These are phyloP conservation scores for Gliomastix tumulicola DNA, from an alignment of 2,329 filamentous ascomycete species.

Conservation along the genomic window DNA sequence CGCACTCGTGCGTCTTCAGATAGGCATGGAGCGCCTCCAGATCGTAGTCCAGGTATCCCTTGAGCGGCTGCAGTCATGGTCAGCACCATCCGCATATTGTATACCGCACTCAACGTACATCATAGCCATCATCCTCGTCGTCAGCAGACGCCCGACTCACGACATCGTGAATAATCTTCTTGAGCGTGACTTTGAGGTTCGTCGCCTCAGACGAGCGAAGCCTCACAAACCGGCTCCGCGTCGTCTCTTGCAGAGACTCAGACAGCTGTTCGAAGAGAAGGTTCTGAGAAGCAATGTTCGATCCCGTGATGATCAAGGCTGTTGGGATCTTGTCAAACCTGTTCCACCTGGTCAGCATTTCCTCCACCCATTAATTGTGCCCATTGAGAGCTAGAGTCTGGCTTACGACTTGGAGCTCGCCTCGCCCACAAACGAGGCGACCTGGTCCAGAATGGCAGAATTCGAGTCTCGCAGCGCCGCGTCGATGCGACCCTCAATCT, in stretches of 20 bases:
- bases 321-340: conserved; percentile 51
- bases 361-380: not conserved
- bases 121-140: conserved; percentile 53
- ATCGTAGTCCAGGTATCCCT: conserved; percentile 68
- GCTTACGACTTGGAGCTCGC: conserved; percentile 22
- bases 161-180: conserved; percentile 64
- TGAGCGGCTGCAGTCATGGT: not conserved
- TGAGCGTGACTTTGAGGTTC: conserved; percentile 67
- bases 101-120: not conserved
- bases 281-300: conserved; percentile 70
- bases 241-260: conserved; percentile 39
- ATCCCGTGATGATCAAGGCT: conserved; percentile 69
- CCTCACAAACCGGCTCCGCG: conserved; percentile 52
- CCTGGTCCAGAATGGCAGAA: conserved; percentile 50
- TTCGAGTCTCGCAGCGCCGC: conserved; percentile 54
- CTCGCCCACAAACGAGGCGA: conserved; percentile 46
- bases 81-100: conserved; percentile 23
- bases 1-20: conserved; percentile 42
- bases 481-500: conserved; percentile 57
- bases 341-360: not conserved
- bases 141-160: conserved; percentile 39
- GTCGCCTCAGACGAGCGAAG: conserved; percentile 64
- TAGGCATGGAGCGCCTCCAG: conserved; percentile 62
- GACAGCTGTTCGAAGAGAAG: conserved; percentile 67
- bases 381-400: too few species aligned